Evolutionary conservation across 345 rosid species (phyloP).

Genomic region (Cardiospermum halicacabum): DNA sequence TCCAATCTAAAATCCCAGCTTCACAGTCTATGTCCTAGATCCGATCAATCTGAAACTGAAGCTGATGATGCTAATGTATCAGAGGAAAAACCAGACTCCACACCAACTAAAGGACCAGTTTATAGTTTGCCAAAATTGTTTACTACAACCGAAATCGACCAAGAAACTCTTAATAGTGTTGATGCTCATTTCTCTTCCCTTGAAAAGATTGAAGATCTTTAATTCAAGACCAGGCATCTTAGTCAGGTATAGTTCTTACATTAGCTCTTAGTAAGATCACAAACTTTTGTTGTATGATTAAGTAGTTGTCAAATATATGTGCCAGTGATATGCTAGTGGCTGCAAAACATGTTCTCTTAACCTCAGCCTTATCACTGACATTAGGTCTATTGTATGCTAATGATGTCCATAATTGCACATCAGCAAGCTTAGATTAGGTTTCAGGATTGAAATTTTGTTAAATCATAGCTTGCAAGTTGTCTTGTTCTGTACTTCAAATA

Average conservation of each 20-base stretch:
- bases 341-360: slow-evolving; percentile 1
- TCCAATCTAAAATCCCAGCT: slow-evolving; percentile 57
- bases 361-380: neutral
- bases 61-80: slow-evolving; percentile 16
- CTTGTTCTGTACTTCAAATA: neutral
- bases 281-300: neutral
- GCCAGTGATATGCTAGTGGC: neutral
- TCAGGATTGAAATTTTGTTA: no score
- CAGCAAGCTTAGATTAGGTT: neutral
- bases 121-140: slow-evolving; percentile 32
- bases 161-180: slow-evolving; percentile 40
- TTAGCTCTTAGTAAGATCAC: slow-evolving; percentile 6
- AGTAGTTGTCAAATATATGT: slow-evolving; percentile 2
- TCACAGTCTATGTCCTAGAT: slow-evolving; percentile 6
- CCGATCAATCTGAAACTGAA: slow-evolving; percentile 21
- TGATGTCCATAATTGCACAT: neutral
- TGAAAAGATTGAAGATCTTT: slow-evolving; percentile 45
- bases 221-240: slow-evolving; percentile 7
- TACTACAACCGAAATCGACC: slow-evolving; percentile 46
- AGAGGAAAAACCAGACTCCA: slow-evolving; percentile 16
- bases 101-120: slow-evolving; percentile 20
- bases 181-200: slow-evolving; percentile 46
- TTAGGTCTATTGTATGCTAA: neutral
- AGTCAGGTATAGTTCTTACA: slow-evolving; percentile 1
- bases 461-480: neutral